Evolutionary conservation across 2,329 filamentous ascomycete species (phyloP), one percentile per base, ranked within the genome.

Genomic region (Cordyceps tenuipes): DNA sequence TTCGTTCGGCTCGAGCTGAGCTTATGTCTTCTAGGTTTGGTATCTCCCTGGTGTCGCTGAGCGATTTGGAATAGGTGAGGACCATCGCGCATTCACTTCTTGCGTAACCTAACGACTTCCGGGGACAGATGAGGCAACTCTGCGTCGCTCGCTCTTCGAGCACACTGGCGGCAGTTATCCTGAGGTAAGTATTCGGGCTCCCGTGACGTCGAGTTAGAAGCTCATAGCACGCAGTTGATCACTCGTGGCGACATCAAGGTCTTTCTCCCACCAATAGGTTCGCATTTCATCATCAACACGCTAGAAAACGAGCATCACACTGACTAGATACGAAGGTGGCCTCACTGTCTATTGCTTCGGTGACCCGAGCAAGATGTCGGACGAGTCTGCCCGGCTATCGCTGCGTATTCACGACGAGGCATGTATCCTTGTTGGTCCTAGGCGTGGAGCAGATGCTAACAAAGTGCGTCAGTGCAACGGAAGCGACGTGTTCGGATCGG

Each of bases 261-360:
- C 49, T 99, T 97, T 76, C 77, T 97, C 49, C 94, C 94, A 36
- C 94, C 94, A 4, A 97, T 99, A 71, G 94, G 82, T 83, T 74
- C 64, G 71, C 64, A 9, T 12, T 19, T 60, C 34, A 1, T 23
- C 13, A 29, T 19, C 26, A 39, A 48, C 9, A 7, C 12, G 29
- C 5, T 13, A n/a, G 3, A 1, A 34, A 13, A 23, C 1, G 26
- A 44, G 29, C 5, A 53, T 23, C 56, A 44, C 13, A 59, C 63
- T 69, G 60, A 71, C 63, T 34, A 26, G 17, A 31, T 57, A 10
- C 34, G 3, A 63, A 84, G 82, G 92, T 61, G 94, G 93, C 9
- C 77, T 97, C 66, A 97, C 94, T 0, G 94, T 97, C 9, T 97
- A 99, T 76, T 94, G 91, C 74, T 99, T 99, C 71, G 94, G 94